Conservation (phyloP, 345 rosid genomes). For the Salix dunnii region DNA sequence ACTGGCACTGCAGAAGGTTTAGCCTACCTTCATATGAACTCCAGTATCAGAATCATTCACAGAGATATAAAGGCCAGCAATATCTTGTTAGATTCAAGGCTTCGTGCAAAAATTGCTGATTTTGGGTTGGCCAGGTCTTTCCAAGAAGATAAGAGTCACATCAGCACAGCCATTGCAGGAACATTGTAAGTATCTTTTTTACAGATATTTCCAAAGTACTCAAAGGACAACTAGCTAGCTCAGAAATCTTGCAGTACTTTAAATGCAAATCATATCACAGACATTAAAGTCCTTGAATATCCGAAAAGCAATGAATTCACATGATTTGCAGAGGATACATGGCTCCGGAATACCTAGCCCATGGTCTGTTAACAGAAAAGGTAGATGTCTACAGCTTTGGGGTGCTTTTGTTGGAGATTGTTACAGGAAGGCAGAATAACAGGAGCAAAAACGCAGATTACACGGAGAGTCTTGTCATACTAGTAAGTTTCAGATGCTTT, state of each 20-base stretch:
- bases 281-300: background rate
- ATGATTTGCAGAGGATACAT: conserved; percentile 71
- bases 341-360: conserved; percentile 93
- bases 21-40: conserved; percentile 76
- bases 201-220: background rate
- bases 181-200: conserved; percentile 57
- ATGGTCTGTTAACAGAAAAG: conserved; percentile 91
- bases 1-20: conserved; percentile 88
- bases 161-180: conserved; percentile 97
- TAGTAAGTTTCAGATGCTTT: conserved; percentile 43
- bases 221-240: background rate
- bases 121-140: conserved; percentile 92
- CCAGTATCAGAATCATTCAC: conserved; percentile 66
- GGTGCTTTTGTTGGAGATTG: conserved; percentile 75
- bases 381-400: conserved; percentile 90
- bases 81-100: conserved; percentile 65
- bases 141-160: conserved; percentile 86
- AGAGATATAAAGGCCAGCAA: conserved; percentile 93
- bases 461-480: conserved; percentile 69
- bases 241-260: background rate
- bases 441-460: conserved; percentile 64
- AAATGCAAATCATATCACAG: background rate
- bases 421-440: conserved; percentile 77
- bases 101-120: conserved; percentile 92
- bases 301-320: background rate